Conservation (phyloP, 352 stramenopile genomes). For the Peronospora farinosa region DNA sequence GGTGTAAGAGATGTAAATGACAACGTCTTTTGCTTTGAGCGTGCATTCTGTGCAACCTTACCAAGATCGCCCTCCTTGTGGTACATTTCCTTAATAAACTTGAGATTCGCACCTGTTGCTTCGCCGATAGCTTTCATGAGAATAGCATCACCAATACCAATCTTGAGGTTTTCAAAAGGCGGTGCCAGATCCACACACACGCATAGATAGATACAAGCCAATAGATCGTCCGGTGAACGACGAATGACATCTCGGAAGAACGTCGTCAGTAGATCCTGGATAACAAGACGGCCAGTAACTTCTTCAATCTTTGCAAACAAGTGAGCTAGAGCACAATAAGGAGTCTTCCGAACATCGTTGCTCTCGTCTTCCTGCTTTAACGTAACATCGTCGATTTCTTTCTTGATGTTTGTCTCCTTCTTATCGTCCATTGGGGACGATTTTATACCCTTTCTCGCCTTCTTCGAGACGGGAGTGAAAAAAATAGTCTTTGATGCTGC, state of each 20-base stretch:
- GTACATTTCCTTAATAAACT: conserved; percentile 94
- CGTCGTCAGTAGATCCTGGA: conserved; percentile 79
- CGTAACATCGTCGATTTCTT: conserved; percentile 7
- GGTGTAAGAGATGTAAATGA: conserved; percentile 74
- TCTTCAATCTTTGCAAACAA: conserved; percentile 79
- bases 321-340: conserved; percentile 57
- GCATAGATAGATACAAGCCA: conserved; percentile 89
- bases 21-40: conserved; percentile 92
- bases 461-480: conserved; percentile 26
- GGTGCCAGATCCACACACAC: conserved; percentile 90
- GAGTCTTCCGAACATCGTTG: conserved; percentile 22
- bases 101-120: conserved; percentile 86
- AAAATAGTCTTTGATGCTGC: conserved; percentile 22
- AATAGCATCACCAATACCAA: conserved; percentile 97
- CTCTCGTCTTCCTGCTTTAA: conserved; percentile 8
- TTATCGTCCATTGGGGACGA: too few relatives aligned
- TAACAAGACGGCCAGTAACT: conserved; percentile 63
- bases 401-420: conserved; percentile 1
- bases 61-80: conserved; percentile 96
- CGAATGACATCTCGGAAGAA: conserved; percentile 82
- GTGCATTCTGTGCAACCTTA: conserved; percentile 91
- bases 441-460: conserved; percentile 14
- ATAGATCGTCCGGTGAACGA: conserved; percentile 71
- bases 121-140: conserved; percentile 96
- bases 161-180: conserved; percentile 95